These are phyloP conservation scores for Allium cepa DNA, from an alignment of 106 monocot species.

Conservation along the genomic window DNA sequence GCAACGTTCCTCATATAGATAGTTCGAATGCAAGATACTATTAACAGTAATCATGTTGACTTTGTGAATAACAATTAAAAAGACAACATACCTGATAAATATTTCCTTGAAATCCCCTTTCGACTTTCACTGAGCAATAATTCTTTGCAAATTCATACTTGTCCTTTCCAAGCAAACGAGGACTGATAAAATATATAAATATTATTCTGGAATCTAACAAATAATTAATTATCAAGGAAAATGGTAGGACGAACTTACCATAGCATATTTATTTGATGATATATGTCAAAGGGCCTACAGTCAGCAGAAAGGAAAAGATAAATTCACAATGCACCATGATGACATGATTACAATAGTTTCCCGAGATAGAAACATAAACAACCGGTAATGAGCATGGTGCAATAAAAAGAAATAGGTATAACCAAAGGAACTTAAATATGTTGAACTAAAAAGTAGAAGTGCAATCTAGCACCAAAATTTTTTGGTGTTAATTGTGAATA, in stretches of 20 bases:
- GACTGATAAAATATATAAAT: conserved; percentile 27
- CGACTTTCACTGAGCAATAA: conserved; percentile 58
- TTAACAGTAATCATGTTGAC: too few species aligned
- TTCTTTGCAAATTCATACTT: conserved; percentile 95
- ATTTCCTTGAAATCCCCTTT: conserved; percentile 50
- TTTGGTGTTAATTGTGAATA: too few species aligned
- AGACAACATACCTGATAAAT: conserved; percentile 44
- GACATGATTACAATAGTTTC: too few species aligned
- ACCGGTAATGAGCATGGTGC: too few species aligned
- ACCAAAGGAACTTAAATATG: too few species aligned
- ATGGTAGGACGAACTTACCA: conserved; percentile 42
- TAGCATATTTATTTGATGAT: conserved; percentile 88
- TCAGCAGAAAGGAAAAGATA: conserved; percentile 13
- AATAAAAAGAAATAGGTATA: too few species aligned
- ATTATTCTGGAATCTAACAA: too few species aligned
- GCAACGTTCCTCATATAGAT: not conserved
- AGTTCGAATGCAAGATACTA: not conserved
- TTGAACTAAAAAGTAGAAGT: too few species aligned
- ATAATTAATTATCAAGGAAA: too few species aligned
- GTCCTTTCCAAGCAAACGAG: conserved; percentile 75
- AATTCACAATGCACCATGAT: too few species aligned
- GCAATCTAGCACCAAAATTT: too few species aligned
- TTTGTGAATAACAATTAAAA: not conserved
- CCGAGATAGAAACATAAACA: not conserved
- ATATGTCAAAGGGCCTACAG: conserved; percentile 93